Conservation (phyloP, 768 basidiomycete species). For the Glaciozyma martinii region DNA sequence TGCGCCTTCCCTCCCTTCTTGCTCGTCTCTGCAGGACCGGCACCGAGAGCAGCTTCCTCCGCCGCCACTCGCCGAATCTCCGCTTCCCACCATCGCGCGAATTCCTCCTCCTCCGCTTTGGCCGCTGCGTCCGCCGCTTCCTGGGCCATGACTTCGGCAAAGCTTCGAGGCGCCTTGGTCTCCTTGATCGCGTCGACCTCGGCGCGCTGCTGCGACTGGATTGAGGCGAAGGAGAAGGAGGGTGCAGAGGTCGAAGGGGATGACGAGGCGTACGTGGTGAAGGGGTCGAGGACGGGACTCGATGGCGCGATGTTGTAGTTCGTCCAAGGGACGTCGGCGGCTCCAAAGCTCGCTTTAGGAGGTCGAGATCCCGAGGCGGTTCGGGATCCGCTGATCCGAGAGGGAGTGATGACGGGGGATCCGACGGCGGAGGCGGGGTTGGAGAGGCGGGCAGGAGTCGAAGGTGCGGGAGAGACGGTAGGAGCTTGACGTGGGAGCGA, state of each 20-base stretch:
- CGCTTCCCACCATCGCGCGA: constrained; percentile 33
- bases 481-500: neutral
- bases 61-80: constrained; percentile 13
- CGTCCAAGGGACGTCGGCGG: constrained; percentile 29
- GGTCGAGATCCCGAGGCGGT: neutral
- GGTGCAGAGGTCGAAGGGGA: constrained; percentile 6
- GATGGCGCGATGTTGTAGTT: constrained; percentile 20
- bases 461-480: neutral
- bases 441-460: neutral
- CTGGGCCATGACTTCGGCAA: constrained; percentile 34
- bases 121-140: constrained; percentile 23
- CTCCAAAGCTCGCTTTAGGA: constrained; percentile 19
- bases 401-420: constrained; percentile 32
- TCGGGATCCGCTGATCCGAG: constrained; percentile 3
- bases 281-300: neutral
- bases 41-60: neutral
- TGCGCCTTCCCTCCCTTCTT: neutral
- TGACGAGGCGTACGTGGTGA: constrained; percentile 11
- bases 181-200: constrained; percentile 24
- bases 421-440: constrained; percentile 13
- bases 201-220: constrained; percentile 28
- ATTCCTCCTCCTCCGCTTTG: constrained; percentile 23
- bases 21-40: neutral
- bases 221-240: constrained; percentile 27
- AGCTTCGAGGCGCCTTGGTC: constrained; percentile 17